phyloP scores from a whole-genome alignment of 306 rosid genomes.

The Senna siamea region DNA sequence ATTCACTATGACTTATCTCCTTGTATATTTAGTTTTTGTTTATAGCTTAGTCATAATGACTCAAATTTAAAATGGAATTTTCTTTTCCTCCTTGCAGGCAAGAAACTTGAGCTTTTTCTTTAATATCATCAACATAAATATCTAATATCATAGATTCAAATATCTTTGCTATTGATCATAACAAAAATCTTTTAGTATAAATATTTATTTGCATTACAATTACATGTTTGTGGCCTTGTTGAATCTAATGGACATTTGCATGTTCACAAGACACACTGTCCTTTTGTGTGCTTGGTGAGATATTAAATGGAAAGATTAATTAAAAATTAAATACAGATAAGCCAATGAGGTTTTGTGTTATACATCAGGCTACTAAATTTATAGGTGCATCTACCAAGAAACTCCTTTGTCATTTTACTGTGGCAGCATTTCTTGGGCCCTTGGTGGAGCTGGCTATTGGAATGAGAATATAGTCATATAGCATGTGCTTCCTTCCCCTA shows the following conservation, averaged over 20 bases:
- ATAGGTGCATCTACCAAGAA: too few relatives aligned
- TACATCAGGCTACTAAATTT: too few relatives aligned
- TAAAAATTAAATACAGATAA: too few relatives aligned
- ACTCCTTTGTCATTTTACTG: too few relatives aligned
- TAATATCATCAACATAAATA: constrained; percentile 20
- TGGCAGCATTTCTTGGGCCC: too few relatives aligned
- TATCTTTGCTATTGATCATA: constrained; percentile 1
- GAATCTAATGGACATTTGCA: not conserved
- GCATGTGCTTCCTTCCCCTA: too few relatives aligned
- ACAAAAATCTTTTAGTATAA: not conserved
- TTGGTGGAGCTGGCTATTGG: too few relatives aligned
- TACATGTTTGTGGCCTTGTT: constrained; percentile 8
- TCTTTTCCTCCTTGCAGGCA: constrained; percentile 9
- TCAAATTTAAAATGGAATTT: constrained; percentile 30
- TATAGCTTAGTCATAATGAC: not conserved
- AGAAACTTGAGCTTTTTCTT: not conserved
- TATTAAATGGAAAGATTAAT: too few relatives aligned
- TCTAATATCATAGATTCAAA: constrained; percentile 12
- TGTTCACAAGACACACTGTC: not conserved
- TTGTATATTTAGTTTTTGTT: constrained; percentile 1
- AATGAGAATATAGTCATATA: too few relatives aligned
- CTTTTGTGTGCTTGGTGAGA: not conserved
- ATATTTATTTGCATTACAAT: constrained; percentile 19
- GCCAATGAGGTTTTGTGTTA: too few relatives aligned
- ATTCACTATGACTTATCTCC: constrained; percentile 16